Conservation (phyloP, 257 asterid species). For the Solanum neorickii region DNA sequence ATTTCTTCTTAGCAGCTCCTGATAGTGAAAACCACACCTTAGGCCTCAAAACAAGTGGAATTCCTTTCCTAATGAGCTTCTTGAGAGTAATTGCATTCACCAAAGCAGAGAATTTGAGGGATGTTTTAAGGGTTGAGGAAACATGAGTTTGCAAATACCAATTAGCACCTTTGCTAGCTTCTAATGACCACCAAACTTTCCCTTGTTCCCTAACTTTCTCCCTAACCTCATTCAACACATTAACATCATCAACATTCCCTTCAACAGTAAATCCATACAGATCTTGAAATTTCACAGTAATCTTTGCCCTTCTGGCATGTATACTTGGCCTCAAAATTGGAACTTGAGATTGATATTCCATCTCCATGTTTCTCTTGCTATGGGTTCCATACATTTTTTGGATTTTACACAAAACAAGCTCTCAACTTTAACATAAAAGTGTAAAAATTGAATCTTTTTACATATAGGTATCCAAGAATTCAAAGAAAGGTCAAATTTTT, state of each 20-base stretch:
- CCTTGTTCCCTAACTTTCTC: slow-evolving; percentile 95
- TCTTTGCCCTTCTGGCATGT: slow-evolving; percentile 82
- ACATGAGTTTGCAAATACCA: slow-evolving; percentile 69
- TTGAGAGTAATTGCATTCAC: slow-evolving; percentile 82
- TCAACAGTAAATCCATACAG: slow-evolving; percentile 86
- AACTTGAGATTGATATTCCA: slow-evolving; percentile 59
- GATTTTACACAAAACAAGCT: background rate
- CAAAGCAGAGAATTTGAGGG: slow-evolving; percentile 65
- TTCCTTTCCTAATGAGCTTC: slow-evolving; percentile 83
- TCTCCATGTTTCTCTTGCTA: slow-evolving; percentile 51
- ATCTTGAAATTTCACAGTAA: slow-evolving; percentile 90
- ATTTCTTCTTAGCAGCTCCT: slow-evolving; percentile 96
- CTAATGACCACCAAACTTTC: slow-evolving; percentile 89
- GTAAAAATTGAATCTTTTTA: background rate
- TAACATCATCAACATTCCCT: slow-evolving; percentile 98
- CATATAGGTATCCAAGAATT: background rate
- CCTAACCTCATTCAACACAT: slow-evolving; percentile 92
- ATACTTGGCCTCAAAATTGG: slow-evolving; percentile 84
- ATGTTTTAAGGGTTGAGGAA: slow-evolving; percentile 51
- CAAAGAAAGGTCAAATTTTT: background rate
- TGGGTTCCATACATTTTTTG: slow-evolving; percentile 53
- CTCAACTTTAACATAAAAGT: background rate
- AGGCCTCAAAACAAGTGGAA: slow-evolving; percentile 90
- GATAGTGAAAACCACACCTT: slow-evolving; percentile 89
- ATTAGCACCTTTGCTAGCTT: slow-evolving; percentile 77